Conservation (phyloP, 768 basidiomycete genomes). For the Chlorophyllum brunneum region DNA sequence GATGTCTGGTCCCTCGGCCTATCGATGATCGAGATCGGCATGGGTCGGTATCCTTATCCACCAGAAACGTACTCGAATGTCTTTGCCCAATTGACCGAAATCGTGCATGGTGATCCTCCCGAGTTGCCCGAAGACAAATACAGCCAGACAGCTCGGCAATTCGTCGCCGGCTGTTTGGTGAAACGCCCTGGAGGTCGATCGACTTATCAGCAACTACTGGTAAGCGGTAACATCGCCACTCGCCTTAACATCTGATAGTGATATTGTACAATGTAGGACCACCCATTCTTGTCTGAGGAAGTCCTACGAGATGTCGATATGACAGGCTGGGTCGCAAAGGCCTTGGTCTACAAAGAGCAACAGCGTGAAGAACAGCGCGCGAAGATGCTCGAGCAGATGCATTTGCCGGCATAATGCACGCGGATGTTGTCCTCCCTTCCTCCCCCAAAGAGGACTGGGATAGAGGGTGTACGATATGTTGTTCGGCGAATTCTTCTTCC, state of each 20-base stretch:
- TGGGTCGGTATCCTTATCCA: slow-evolving; percentile 92
- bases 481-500: background rate
- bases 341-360: slow-evolving; percentile 7
- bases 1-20: slow-evolving; percentile 98
- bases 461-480: slow-evolving; percentile 11
- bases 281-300: slow-evolving; percentile 12
- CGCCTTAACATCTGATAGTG: background rate
- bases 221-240: slow-evolving; percentile 26
- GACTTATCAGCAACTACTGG: slow-evolving; percentile 80
- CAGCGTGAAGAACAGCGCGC: slow-evolving; percentile 9
- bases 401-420: background rate
- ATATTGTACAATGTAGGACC: slow-evolving; percentile 6
- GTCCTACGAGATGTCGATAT: slow-evolving; percentile 12
- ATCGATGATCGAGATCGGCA: slow-evolving; percentile 88
- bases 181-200: slow-evolving; percentile 80
- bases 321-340: slow-evolving; percentile 14
- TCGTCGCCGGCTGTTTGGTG: slow-evolving; percentile 74
- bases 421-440: background rate
- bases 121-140: slow-evolving; percentile 72
- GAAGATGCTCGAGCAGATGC: slow-evolving; percentile 10
- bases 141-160: slow-evolving; percentile 70
- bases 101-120: slow-evolving; percentile 93
- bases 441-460: background rate
- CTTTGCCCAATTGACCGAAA: slow-evolving; percentile 93
- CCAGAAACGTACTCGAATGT: slow-evolving; percentile 97